These are phyloP conservation scores for Leucocoprinus birnbaumii DNA, from an alignment of 768 basidiomycete species.

Conservation along the genomic window DNA sequence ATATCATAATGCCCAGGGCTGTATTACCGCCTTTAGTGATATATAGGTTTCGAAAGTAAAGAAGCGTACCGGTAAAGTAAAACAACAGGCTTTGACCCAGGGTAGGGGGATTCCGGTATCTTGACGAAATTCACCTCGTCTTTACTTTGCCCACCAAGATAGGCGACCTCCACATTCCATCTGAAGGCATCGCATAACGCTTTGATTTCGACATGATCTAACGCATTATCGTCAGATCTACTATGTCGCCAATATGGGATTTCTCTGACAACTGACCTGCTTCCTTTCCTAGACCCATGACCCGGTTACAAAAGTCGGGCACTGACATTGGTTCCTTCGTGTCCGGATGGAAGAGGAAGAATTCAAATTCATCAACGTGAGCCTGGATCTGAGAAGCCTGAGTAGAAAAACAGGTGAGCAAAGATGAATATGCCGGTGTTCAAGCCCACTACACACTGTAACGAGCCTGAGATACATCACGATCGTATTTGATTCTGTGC, in stretches of 20 bases:
- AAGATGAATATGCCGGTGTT: background rate
- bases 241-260: background rate
- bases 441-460: constrained; percentile 39
- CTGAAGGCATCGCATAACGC: constrained; percentile 70
- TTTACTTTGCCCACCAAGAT: constrained; percentile 64
- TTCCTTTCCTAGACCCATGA: constrained; percentile 81
- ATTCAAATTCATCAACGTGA: constrained; percentile 56
- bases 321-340: constrained; percentile 53
- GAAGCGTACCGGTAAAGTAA: constrained; percentile 67
- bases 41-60: background rate
- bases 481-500: constrained; percentile 9
- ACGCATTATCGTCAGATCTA: background rate
- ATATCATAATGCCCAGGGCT: constrained; percentile 93
- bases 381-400: constrained; percentile 74
- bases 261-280: constrained; percentile 44
- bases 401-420: background rate
- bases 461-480: constrained; percentile 71
- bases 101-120: constrained; percentile 49
- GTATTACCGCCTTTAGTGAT: constrained; percentile 4
- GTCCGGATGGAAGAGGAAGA: constrained; percentile 79
- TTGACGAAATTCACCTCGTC: constrained; percentile 66
- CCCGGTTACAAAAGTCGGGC: constrained; percentile 67
- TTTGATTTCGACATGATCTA: constrained; percentile 81
- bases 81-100: constrained; percentile 49
- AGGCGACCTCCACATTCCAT: constrained; percentile 71